A percentile compares a stretch with the other conserved stretches of the same genome.
phyloP scores from a whole-genome alignment of 2,329 filamentous ascomycete species.

The Bisporella sp. region DNA sequence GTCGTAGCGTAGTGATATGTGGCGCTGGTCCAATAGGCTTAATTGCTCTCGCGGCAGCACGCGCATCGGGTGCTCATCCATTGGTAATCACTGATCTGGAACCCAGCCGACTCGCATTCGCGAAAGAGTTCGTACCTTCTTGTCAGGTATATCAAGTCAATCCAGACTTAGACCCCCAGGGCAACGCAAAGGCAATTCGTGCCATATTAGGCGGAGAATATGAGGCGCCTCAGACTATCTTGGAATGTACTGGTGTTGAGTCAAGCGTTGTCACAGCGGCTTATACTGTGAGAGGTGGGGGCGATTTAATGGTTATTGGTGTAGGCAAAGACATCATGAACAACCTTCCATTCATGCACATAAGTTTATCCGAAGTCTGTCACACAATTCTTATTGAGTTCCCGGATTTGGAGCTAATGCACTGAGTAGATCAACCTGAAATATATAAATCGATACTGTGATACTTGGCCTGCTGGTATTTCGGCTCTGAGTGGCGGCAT shows the following conservation, averaged over 20 bases:
- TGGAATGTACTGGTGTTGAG: conserved; percentile 62
- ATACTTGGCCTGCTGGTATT: conserved; percentile 64
- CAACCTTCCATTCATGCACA: conserved; percentile 37
- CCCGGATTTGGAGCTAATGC: background rate
- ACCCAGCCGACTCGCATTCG: conserved; percentile 46
- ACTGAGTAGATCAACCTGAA: conserved; percentile 53
- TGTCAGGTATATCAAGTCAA: conserved; percentile 48
- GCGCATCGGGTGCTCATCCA: conserved; percentile 56
- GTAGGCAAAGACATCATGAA: conserved; percentile 57
- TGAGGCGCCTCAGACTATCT: conserved; percentile 47
- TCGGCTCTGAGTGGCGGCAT: conserved; percentile 51
- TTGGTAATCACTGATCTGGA: conserved; percentile 59
- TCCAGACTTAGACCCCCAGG: conserved; percentile 35
- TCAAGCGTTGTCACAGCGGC: conserved; percentile 53
- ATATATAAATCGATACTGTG: conserved; percentile 65
- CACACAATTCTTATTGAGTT: background rate
- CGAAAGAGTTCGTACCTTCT: conserved; percentile 47
- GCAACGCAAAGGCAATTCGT: conserved; percentile 45
- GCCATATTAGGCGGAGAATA: conserved; percentile 47
- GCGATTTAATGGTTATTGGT: conserved; percentile 56
- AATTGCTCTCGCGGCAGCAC: conserved; percentile 47
- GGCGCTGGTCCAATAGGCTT: conserved; percentile 60
- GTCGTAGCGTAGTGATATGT: conserved; percentile 48
- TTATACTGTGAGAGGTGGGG: conserved; percentile 49
- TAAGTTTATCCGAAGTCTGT: conserved; percentile 20